Percentiles rank a stretch among this genome's conserved stretches.
Evolutionary conservation across 129 eudicot genomes (phyloP).

Genomic region (Chrysanthemum lavandulifolium): DNA sequence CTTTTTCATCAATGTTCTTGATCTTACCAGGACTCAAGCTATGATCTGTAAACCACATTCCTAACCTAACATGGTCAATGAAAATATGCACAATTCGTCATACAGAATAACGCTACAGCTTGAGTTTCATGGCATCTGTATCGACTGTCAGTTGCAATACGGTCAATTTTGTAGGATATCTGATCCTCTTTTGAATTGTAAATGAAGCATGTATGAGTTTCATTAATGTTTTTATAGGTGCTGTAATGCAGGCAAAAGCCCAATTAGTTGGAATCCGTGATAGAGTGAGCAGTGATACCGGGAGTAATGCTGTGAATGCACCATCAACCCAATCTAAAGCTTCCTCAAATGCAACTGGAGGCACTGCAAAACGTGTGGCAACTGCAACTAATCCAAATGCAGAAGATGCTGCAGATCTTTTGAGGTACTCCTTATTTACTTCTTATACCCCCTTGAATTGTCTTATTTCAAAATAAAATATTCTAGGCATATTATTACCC

Average conservation of each 20-base stretch:
- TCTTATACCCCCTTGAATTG: neutral
- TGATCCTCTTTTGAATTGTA: neutral
- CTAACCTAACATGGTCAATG: neutral
- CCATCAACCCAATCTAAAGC: slow-evolving; percentile 29
- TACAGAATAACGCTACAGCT: neutral
- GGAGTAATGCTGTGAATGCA: slow-evolving; percentile 26
- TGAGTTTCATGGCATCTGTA: neutral
- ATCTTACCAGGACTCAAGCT: neutral
- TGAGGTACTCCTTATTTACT: slow-evolving; percentile 40
- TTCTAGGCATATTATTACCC: neutral
- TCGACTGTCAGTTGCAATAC: neutral
- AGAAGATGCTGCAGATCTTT: slow-evolving; percentile 88
- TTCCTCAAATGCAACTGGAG: slow-evolving; percentile 35
- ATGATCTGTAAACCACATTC: neutral
- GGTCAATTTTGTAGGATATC: neutral
- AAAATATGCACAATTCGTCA: no score
- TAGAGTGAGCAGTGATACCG: slow-evolving; percentile 90
- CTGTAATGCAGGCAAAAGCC: slow-evolving; percentile 86
- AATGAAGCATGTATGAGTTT: neutral
- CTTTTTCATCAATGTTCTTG: neutral
- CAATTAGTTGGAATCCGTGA: slow-evolving; percentile 87
- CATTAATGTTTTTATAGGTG: slow-evolving; percentile 44
- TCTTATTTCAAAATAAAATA: neutral
- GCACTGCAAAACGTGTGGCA: slow-evolving; percentile 61
- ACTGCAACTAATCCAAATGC: slow-evolving; percentile 72